phyloP scores from a whole-genome alignment of 345 rosid species.

The Microthlaspi erraticum region DNA sequence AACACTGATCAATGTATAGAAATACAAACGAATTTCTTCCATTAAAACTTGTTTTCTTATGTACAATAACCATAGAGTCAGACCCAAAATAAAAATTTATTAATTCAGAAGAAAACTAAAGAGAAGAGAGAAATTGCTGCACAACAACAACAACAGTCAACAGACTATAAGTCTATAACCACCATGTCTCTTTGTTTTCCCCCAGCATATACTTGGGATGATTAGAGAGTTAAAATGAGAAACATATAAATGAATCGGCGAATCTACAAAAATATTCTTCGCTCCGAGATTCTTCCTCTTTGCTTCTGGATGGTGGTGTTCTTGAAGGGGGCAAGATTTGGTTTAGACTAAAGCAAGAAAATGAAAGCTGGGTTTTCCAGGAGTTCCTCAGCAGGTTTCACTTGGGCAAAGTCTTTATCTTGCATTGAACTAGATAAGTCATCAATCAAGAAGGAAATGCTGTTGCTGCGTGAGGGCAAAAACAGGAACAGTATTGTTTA shows the following conservation, averaged over 20 bases:
- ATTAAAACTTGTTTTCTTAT: background rate
- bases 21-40: background rate
- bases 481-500: conserved; percentile 7
- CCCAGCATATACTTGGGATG: conserved; percentile 17
- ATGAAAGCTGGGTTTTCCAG: conserved; percentile 75
- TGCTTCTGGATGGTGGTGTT: conserved; percentile 21
- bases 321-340: conserved; percentile 24
- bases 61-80: background rate
- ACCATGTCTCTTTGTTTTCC: conserved; percentile 1
- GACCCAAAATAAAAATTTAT: background rate
- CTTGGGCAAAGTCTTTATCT: conserved; percentile 84
- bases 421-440: conserved; percentile 79
- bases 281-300: conserved; percentile 21
- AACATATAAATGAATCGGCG: conserved; percentile 20
- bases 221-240: conserved; percentile 10
- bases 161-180: conserved; percentile 9
- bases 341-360: conserved; percentile 56
- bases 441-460: conserved; percentile 84
- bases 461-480: conserved; percentile 37
- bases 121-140: background rate
- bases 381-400: conserved; percentile 84
- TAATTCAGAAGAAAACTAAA: background rate
- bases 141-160: conserved; percentile 23
- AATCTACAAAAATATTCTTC: conserved; percentile 5
- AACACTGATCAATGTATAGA: background rate